Percentiles rank a stretch among this genome's conserved stretches.
phyloP scores from a whole-genome alignment of 257 asterid genomes.

The Gentiana straminea region DNA sequence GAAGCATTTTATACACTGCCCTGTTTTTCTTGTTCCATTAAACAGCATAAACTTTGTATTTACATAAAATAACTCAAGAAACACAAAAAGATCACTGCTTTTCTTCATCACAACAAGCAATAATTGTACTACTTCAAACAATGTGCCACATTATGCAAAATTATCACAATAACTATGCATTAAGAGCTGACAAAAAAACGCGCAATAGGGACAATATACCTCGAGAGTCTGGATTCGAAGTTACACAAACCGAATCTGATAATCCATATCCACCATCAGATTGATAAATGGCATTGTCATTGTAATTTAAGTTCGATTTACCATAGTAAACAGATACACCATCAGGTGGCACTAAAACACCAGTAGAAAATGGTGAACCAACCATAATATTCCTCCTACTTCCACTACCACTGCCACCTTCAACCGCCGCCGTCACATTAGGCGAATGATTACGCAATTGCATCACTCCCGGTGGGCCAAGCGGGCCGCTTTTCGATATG shows the following conservation, averaged over 20 bases:
- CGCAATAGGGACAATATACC: slow-evolving; percentile 11
- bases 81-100: no score
- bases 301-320: slow-evolving; percentile 11
- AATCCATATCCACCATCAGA: slow-evolving; percentile 18
- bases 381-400: slow-evolving; percentile 19
- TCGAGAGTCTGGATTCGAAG: slow-evolving; percentile 23
- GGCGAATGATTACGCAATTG: slow-evolving; percentile 42
- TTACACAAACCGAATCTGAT: slow-evolving; percentile 23
- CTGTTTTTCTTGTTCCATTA: no score
- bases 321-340: slow-evolving; percentile 29
- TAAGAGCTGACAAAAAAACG: not conserved
- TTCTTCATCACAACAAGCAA: no score
- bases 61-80: no score
- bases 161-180: not conserved
- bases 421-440: slow-evolving; percentile 11
- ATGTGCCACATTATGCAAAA: no score
- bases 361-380: slow-evolving; percentile 35
- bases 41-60: no score
- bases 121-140: no score
- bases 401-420: slow-evolving; percentile 22
- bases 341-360: slow-evolving; percentile 31
- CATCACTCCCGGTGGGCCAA: slow-evolving; percentile 46
- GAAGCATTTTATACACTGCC: no score
- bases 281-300: slow-evolving; percentile 16
- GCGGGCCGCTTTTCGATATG: slow-evolving; percentile 87